Evolutionary conservation across 306 rosid genomes (phyloP).

Genomic region (Cucumis cinereus): DNA sequence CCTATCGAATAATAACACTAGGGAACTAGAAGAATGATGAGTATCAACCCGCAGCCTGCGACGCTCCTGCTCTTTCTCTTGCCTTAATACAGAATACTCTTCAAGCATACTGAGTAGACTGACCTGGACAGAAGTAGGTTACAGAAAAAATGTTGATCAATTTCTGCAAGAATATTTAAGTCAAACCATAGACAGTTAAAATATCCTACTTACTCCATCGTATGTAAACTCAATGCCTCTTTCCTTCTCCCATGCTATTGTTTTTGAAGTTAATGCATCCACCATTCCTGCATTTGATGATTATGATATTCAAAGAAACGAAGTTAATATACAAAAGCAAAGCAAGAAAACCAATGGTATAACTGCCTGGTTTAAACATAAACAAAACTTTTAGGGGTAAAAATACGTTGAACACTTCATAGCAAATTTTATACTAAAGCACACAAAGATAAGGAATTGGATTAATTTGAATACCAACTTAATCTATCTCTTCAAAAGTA

Average conservation of each 20-base stretch:
- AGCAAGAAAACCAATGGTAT: neutral
- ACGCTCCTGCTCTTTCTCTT: conserved; percentile 59
- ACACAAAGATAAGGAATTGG: neutral
- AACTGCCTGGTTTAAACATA: neutral
- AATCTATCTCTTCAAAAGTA: neutral
- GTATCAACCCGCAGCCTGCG: conserved; percentile 48
- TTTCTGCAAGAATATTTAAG: neutral
- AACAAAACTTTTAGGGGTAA: neutral
- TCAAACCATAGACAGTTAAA: neutral
- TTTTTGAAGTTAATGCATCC: conserved; percentile 47
- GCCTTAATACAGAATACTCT: conserved; percentile 35
- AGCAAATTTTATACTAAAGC: neutral
- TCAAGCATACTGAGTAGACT: conserved; percentile 49
- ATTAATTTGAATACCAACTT: neutral
- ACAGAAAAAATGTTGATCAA: neutral
- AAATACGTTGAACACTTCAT: neutral
- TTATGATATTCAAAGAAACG: neutral
- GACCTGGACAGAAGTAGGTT: conserved; percentile 23
- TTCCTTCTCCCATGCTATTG: conserved; percentile 57
- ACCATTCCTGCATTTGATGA: conserved; percentile 39
- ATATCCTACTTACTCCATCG: conserved; percentile 43
- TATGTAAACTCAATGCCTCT: conserved; percentile 43
- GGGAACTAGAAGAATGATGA: neutral
- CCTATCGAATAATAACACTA: neutral
- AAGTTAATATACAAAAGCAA: neutral